phyloP scores from a whole-genome alignment of 2,329 filamentous ascomycete genomes.

The Curvularia hawaiiensis region DNA sequence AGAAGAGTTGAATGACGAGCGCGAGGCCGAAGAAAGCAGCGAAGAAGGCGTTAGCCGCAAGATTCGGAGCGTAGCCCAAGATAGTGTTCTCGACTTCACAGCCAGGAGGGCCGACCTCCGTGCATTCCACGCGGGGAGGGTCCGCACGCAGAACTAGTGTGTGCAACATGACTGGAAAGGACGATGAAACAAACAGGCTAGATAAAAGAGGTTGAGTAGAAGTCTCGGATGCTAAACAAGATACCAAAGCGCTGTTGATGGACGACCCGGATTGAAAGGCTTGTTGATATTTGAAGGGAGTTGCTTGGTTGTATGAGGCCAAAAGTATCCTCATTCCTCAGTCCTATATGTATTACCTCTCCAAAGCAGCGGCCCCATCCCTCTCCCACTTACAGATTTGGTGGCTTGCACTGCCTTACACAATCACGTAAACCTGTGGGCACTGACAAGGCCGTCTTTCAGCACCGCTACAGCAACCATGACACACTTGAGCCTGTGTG shows the following conservation, averaged over 20 bases:
- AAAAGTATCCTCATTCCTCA: background rate
- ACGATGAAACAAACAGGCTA: background rate
- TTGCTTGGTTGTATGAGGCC: background rate
- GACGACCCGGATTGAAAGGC: background rate
- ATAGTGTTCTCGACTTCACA: conserved; percentile 53
- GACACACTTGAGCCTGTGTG: background rate
- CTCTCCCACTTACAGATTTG: background rate
- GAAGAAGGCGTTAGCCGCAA: conserved; percentile 58
- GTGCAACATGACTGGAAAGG: background rate
- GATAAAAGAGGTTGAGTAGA: background rate
- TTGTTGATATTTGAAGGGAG: background rate
- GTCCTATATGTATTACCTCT: background rate
- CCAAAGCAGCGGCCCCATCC: background rate
- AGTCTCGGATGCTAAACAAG: background rate
- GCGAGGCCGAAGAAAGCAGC: conserved; percentile 55
- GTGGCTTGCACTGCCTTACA: conserved; percentile 3
- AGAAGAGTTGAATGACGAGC: conserved; percentile 54
- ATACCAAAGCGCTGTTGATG: background rate
- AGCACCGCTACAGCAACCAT: background rate
- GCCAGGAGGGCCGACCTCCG: background rate
- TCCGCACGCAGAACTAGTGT: background rate
- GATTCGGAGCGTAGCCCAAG: conserved; percentile 59
- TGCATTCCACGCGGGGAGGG: conserved; percentile 26
- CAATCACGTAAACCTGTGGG: background rate
- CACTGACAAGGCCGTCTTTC: background rate